phyloP scores from a whole-genome alignment of 208 protist genomes.

The Naegleria lovaniensis region DNA sequence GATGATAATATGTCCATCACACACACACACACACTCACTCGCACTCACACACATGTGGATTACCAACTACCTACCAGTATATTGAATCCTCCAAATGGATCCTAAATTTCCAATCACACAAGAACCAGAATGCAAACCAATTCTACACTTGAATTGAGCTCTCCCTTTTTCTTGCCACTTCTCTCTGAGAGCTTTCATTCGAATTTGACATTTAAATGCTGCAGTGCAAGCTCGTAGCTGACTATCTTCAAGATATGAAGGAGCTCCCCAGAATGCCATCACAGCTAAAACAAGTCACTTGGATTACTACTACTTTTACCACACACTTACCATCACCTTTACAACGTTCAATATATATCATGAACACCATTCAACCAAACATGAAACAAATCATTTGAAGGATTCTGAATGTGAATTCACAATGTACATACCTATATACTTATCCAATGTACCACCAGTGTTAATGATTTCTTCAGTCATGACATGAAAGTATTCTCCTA shows the following conservation, averaged over 20 bases:
- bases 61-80: conserved; percentile 7
- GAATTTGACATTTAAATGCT: background rate
- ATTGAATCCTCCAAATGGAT: background rate
- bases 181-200: background rate
- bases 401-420: no score
- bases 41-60: no score
- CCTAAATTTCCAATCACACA: conserved; percentile 22
- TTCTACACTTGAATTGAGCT: background rate
- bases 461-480: background rate
- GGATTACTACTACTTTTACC: no score
- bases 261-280: conserved; percentile 24
- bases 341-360: no score
- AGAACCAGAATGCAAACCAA: conserved; percentile 16
- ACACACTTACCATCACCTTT: no score
- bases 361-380: no score
- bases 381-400: no score
- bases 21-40: no score
- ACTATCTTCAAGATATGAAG: background rate
- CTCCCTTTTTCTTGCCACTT: background rate
- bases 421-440: no score
- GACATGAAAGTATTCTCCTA: background rate
- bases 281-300: no score
- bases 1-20: no score
- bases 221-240: background rate
- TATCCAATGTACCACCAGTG: background rate